A percentile compares a stretch with the other conserved stretches of the same genome.
These are phyloP conservation scores for Rubia yunnanensis DNA, from an alignment of 257 asterid species.

Conservation along the genomic window DNA sequence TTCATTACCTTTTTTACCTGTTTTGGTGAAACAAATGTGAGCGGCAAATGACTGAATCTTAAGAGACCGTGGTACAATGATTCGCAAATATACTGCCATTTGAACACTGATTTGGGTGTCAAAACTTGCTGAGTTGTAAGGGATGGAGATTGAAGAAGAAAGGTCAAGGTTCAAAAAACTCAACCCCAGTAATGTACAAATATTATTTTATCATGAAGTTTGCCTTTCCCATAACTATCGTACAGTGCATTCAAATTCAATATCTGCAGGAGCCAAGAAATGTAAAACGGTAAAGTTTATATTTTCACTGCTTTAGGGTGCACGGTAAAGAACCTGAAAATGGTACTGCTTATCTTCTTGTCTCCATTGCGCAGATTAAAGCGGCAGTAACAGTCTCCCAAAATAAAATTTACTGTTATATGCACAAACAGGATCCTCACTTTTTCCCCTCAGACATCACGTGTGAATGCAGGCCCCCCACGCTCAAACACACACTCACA, in stretches of 20 bases:
- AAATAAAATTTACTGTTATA: constrained; percentile 1
- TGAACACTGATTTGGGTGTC: no score
- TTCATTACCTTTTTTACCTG: no score
- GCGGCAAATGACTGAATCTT: no score
- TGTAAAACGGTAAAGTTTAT: background rate
- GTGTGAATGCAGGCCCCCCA: constrained; percentile 3
- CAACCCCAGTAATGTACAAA: background rate
- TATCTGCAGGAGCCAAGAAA: background rate
- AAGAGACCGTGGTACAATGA: no score
- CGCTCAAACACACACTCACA: background rate
- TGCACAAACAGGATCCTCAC: background rate
- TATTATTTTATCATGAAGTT: background rate
- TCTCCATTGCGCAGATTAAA: constrained; percentile 1
- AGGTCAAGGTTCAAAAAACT: background rate
- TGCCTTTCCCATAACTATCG: background rate
- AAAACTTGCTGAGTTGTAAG: background rate
- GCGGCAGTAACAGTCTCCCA: background rate
- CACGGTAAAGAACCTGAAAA: background rate
- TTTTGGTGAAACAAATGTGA: no score
- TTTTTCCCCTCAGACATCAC: constrained; percentile 3
- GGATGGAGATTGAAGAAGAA: background rate
- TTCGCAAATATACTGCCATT: no score
- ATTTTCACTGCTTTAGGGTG: background rate
- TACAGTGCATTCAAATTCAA: background rate
- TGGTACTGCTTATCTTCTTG: background rate